Base-by-base conservation (phyloP, 108 stramenopile genomes). In the Stephanodiscus triporus region DNA sequence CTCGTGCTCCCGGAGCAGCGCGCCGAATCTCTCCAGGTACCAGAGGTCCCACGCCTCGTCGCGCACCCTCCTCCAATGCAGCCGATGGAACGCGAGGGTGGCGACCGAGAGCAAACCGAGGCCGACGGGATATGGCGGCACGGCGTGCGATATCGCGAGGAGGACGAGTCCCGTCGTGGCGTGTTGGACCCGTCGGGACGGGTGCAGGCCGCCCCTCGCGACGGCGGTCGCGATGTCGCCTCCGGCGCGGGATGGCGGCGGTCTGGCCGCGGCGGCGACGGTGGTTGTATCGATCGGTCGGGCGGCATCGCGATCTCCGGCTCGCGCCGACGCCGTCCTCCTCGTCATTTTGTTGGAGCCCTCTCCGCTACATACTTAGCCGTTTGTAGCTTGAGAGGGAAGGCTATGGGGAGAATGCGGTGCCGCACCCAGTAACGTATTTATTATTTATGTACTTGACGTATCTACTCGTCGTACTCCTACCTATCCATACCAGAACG, bases 71-170 rank as follows among this genome's bases (percentile, higher is more conserved):
- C 54, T 68, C 16, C 6, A 26, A 72, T 82, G 81, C 24, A 74
- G 2, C 9, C 40, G 34, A 51, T 75, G 68, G 22, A 82, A 68
- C 14, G 61, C 66, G 23, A 50, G 27, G 0, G 66, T 68, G 2
- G 71, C 72, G 23, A 74, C 9, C 4, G 45, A n/a, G 43, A 82
- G 81, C 9, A 78, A 50, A 0, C 51, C 17, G 14, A 53, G 74
- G 26, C 72, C 81, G n/a, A 45, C 4, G 8, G 81, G 81, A 37
- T 74, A 82, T n/a, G 77, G 72, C 6, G 80, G 72, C 23, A 77
- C 66, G 32, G 73, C 42, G 49, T 82, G 50, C 0, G 81, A 82
- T 60, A 78, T 45, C 8, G 58, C 4, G n/a, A 82, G 55, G 6
- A 82, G 58, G 47, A 68, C 32, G 23, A 78, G 38, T 49, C 81